phyloP scores from a whole-genome alignment of 495 filamentous ascomycete genomes.

The Penicillium dipodomyicola region DNA sequence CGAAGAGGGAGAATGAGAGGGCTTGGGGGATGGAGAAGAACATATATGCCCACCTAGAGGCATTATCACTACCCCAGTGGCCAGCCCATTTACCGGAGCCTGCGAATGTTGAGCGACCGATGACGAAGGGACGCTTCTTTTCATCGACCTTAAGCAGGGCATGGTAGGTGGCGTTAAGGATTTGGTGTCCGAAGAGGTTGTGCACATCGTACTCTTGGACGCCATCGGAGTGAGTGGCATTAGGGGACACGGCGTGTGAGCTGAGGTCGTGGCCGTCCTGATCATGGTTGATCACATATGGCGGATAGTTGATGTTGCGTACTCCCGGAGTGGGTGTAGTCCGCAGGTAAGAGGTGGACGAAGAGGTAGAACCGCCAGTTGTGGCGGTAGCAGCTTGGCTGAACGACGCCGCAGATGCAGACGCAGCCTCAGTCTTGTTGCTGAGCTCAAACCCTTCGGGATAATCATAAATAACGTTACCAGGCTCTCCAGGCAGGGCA shows the following conservation, averaged over 20 bases:
- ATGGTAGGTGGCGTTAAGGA: constrained; percentile 77
- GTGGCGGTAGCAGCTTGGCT: constrained; percentile 50
- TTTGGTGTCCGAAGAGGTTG: constrained; percentile 72
- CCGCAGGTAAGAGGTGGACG: constrained; percentile 53
- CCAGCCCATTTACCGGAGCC: constrained; percentile 78
- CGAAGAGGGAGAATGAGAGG: constrained; percentile 74
- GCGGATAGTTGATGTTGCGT: constrained; percentile 76
- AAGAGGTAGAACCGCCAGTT: constrained; percentile 31
- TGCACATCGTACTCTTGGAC: constrained; percentile 77
- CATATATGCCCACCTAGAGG: constrained; percentile 65
- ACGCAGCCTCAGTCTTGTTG: constrained; percentile 66
- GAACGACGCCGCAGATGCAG: constrained; percentile 52
- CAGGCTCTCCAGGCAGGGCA: constrained; percentile 61
- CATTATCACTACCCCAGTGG: constrained; percentile 88
- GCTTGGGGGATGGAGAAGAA: constrained; percentile 80
- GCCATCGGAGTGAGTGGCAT: constrained; percentile 74
- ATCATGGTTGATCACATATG: constrained; percentile 80
- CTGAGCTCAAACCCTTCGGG: constrained; percentile 71
- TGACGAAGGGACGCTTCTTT: constrained; percentile 77
- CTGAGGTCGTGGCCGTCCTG: constrained; percentile 65
- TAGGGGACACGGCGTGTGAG: constrained; percentile 70
- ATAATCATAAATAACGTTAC: constrained; percentile 59
- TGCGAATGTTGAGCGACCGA: constrained; percentile 78
- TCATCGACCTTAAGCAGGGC: constrained; percentile 62
- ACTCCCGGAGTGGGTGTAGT: constrained; percentile 65